Percentiles rank a stretch among this genome's conserved stretches.
phyloP scores from a whole-genome alignment of 1,139 yeast genomes.

The Dujonia santamariae region DNA sequence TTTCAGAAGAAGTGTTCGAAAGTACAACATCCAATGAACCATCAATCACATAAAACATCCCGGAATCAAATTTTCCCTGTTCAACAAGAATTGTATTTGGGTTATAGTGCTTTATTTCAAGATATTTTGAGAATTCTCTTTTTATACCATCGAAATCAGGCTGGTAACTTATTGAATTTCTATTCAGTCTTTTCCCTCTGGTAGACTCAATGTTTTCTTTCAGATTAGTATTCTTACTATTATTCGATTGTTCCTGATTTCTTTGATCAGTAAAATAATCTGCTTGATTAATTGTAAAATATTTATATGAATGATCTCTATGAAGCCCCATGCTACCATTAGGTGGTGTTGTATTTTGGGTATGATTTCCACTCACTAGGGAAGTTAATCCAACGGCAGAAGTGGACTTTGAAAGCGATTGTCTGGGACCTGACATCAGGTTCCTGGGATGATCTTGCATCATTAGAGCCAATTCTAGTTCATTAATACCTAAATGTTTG shows the following conservation, averaged over 20 bases:
- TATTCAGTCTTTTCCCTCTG: no score
- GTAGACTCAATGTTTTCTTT: not conserved
- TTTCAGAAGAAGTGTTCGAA: constrained; percentile 16
- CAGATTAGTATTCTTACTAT: not conserved
- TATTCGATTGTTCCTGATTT: constrained; percentile 1
- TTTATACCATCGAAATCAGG: constrained; percentile 48
- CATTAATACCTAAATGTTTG: constrained; percentile 65
- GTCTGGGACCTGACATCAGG: constrained; percentile 4
- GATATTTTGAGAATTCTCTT: constrained; percentile 58
- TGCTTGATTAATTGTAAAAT: constrained; percentile 4
- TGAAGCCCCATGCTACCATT: constrained; percentile 4
- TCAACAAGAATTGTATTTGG: constrained; percentile 58
- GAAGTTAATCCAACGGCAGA: constrained; percentile 29
- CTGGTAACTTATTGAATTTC: no score
- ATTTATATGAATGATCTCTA: constrained; percentile 3
- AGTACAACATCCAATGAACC: constrained; percentile 65
- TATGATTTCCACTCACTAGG: constrained; percentile 16
- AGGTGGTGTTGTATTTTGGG: not conserved
- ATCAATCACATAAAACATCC: constrained; percentile 74
- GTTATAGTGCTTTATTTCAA: constrained; percentile 55
- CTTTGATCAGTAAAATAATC: constrained; percentile 2
- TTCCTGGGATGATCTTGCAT: constrained; percentile 3
- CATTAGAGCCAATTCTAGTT: constrained; percentile 11
- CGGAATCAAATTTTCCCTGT: constrained; percentile 66
- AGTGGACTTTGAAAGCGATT: constrained; percentile 18